These are phyloP conservation scores for Leucocoprinus leucothites DNA, from an alignment of 768 basidiomycete genomes.

Conservation along the genomic window DNA sequence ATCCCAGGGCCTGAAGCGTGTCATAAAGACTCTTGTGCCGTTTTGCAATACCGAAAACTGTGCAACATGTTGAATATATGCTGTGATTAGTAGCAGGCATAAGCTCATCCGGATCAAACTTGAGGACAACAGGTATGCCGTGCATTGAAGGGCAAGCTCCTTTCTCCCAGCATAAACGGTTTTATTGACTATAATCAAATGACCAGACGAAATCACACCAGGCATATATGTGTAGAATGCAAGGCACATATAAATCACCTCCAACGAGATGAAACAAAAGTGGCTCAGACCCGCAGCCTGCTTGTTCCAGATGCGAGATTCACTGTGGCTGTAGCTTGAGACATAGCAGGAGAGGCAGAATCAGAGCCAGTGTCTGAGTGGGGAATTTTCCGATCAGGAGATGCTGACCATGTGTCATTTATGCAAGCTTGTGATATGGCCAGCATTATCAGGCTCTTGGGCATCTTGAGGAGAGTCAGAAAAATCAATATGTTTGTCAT, in stretches of 20 bases:
- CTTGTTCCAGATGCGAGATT: conserved; percentile 1
- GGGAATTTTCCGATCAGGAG: conserved; percentile 65
- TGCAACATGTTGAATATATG: conserved; percentile 56
- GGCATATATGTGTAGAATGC: not conserved
- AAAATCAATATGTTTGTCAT: conserved; percentile 29
- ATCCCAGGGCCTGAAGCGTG: conserved; percentile 50
- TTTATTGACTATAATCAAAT: conserved; percentile 17
- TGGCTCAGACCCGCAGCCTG: not conserved
- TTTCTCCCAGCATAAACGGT: conserved; percentile 21
- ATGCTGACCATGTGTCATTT: conserved; percentile 42
- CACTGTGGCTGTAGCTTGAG: conserved; percentile 25
- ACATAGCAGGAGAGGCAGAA: conserved; percentile 63
- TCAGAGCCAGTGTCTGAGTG: conserved; percentile 66
- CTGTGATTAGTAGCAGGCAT: conserved; percentile 51
- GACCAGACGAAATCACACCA: not conserved
- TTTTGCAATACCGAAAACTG: conserved; percentile 46
- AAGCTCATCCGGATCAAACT: conserved; percentile 16
- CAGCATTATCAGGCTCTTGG: conserved; percentile 39
- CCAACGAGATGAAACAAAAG: conserved; percentile 32
- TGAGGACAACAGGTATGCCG: conserved; percentile 40
- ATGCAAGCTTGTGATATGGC: conserved; percentile 26
- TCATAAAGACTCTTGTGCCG: conserved; percentile 59
- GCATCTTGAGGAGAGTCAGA: conserved; percentile 47
- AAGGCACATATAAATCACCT: not conserved
- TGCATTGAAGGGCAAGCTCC: conserved; percentile 29